Evolutionary conservation across 2,329 filamentous ascomycete genomes (phyloP).

Genomic region (Hypoxylon sp.): DNA sequence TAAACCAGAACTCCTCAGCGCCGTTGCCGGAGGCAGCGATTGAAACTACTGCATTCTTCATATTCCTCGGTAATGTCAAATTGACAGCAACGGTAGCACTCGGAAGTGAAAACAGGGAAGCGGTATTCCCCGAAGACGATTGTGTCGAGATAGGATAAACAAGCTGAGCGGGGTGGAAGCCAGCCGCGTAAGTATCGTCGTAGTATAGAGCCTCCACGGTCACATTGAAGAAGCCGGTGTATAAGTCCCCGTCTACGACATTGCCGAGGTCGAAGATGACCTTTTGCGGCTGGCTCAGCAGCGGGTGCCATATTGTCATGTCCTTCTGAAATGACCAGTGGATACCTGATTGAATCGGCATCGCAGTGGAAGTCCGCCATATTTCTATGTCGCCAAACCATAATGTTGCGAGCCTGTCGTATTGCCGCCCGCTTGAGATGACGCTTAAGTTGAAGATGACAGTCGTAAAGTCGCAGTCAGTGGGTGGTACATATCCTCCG

Average conservation of each 20-base stretch:
- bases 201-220: conserved; percentile 65
- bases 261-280: conserved; percentile 71
- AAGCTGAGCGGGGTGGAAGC: conserved; percentile 43
- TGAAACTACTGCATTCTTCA: conserved; percentile 68
- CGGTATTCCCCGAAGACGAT: conserved; percentile 52
- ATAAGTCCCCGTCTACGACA: conserved; percentile 60
- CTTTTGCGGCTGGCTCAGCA: conserved; percentile 63
- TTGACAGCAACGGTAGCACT: conserved; percentile 57
- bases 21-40: conserved; percentile 71
- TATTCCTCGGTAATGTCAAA: conserved; percentile 62
- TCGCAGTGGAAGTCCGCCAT: conserved; percentile 71
- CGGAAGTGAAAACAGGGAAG: conserved; percentile 66
- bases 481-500: conserved; percentile 39
- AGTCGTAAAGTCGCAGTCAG: conserved; percentile 42
- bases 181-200: conserved; percentile 44
- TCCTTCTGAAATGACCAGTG: conserved; percentile 66
- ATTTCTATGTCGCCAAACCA: conserved; percentile 70
- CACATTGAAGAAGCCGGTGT: conserved; percentile 66
- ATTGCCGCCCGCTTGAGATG: conserved; percentile 66
- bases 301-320: conserved; percentile 63
- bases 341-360: conserved; percentile 66
- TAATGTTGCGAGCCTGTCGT: conserved; percentile 67
- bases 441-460: conserved; percentile 66
- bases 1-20: conserved; percentile 76
- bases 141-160: conserved; percentile 54